A percentile compares a stretch with the other conserved stretches of the same genome.
These are phyloP conservation scores for Exophiala xenobiotica DNA, from an alignment of 2,329 filamentous ascomycete genomes.

Conservation along the genomic window DNA sequence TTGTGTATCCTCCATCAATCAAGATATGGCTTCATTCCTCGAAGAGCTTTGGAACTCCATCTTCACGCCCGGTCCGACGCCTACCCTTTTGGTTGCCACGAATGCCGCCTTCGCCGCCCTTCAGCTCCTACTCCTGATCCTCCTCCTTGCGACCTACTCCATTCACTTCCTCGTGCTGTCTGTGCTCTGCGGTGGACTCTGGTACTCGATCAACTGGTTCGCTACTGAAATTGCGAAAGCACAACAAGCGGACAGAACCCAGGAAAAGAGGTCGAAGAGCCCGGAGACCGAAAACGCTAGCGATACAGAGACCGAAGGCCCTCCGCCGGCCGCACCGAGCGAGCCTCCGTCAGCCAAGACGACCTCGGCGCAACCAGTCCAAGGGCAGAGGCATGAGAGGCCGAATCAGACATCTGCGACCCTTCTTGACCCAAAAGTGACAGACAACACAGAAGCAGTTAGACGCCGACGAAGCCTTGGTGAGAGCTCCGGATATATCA, in stretches of 20 bases:
- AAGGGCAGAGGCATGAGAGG: constrained; percentile 20
- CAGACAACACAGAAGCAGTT: constrained; percentile 38
- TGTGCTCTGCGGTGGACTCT: constrained; percentile 73
- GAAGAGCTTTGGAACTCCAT: constrained; percentile 84
- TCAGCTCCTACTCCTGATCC: constrained; percentile 71
- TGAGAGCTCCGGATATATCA: constrained; percentile 57
- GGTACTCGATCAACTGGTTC: constrained; percentile 98
- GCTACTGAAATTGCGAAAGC: constrained; percentile 62
- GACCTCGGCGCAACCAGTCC: constrained; percentile 12
- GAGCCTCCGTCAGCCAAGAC: constrained; percentile 8
- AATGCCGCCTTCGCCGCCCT: constrained; percentile 86
- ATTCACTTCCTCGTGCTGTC: constrained; percentile 87
- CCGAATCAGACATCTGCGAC: constrained; percentile 16
- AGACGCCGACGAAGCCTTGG: constrained; percentile 49
- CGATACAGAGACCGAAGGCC: constrained; percentile 42
- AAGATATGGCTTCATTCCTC: constrained; percentile 55
- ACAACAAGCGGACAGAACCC: constrained; percentile 48
- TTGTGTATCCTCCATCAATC: not conserved
- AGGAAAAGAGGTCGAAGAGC: constrained; percentile 47
- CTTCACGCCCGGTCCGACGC: constrained; percentile 89
- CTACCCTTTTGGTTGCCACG: constrained; percentile 81
- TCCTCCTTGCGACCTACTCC: constrained; percentile 79
- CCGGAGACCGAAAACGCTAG: constrained; percentile 31
- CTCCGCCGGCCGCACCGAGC: not conserved
- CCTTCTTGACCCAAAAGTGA: constrained; percentile 49